Evolutionary conservation across 306 rosid species (phyloP), one percentile per base, ranked within the genome.

Genomic region (Castanospermum australe): DNA sequence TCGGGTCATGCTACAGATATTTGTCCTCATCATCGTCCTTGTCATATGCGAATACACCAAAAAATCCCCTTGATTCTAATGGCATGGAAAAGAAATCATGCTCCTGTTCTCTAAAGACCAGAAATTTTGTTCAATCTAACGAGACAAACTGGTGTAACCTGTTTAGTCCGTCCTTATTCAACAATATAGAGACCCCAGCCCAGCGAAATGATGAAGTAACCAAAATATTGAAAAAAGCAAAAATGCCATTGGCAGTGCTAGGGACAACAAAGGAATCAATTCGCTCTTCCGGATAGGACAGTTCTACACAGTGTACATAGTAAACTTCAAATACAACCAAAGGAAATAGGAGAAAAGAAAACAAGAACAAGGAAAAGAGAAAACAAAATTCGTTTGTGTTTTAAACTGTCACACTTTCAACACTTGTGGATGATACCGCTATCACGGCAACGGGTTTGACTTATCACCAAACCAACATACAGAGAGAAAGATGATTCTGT

Each of bases 361-460:
- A 45, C 15, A 48, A n/a, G 9, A 8, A n/a, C 15, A 48, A 48
- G 13, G 3, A n/a, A n/a, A n/a, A n/a, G n/a, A n/a, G n/a, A n/a
- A n/a, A n/a, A n/a, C n/a, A n/a, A n/a, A n/a, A n/a, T n/a, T n/a
- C n/a, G n/a, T n/a, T n/a, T n/a, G n/a, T 5, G n/a, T 20, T n/a
- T 39, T 3, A 21, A 68, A 47, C 15, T 1, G 57, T 33, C 57
- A 47, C 25, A n/a, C n/a, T n/a, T n/a, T n/a, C n/a, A n/a, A n/a
- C n/a, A 61, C 38, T 55, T 72, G 50, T 36, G 24, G 36, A 41
- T 4, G 75, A 47, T 13, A 38, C 4, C 67, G 62, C 5, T 22
- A 28, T 21, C 56, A 42, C 52, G n/a, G n/a, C n/a, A n/a, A n/a
- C n/a, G n/a, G 51, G 65, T 42, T 57, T 81, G 81, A 70, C 78